Conservation (phyloP, 805 yeast species). For the Yarrowia alimentaria region DNA sequence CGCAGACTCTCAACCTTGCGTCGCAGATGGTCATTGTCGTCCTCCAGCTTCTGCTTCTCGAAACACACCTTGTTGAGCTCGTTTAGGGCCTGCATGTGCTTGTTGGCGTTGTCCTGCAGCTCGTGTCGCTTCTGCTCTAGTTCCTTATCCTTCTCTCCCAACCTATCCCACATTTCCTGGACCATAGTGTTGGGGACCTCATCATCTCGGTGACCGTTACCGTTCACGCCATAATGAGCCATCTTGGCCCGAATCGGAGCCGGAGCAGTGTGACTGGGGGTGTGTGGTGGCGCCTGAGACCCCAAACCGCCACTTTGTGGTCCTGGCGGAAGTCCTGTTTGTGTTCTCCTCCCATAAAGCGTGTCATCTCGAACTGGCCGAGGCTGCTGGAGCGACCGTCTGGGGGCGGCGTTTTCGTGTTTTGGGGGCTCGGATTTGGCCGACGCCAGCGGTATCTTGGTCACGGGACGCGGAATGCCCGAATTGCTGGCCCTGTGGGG, state of each 20-base stretch:
- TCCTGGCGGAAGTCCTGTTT: too few relatives aligned
- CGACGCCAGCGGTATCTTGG: too few relatives aligned
- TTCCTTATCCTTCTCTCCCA: slow-evolving; percentile 23
- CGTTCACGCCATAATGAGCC: neutral
- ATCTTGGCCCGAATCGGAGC: slow-evolving; percentile 11
- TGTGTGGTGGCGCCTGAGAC: neutral
- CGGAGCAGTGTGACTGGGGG: slow-evolving; percentile 15
- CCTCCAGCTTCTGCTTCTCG: slow-evolving; percentile 24
- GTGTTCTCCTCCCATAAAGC: neutral
- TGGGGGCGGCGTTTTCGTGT: slow-evolving; percentile 4
- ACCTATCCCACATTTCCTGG: slow-evolving; percentile 8
- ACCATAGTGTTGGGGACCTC: slow-evolving; percentile 4
- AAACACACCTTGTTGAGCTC: slow-evolving; percentile 9
- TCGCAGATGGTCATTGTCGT: slow-evolving; percentile 2
- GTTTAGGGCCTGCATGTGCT: slow-evolving; percentile 21
- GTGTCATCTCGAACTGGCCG: slow-evolving; percentile 10
- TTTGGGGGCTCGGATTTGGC: neutral
- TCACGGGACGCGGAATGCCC: slow-evolving; percentile 13
- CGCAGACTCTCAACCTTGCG: slow-evolving; percentile 7
- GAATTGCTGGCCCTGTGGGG: slow-evolving; percentile 11
- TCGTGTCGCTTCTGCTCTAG: slow-evolving; percentile 14
- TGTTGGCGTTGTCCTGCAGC: slow-evolving; percentile 24
- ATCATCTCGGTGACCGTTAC: too few relatives aligned
- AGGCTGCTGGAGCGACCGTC: slow-evolving; percentile 8
- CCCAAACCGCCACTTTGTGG: too few relatives aligned